Base-by-base conservation (phyloP, 2,329 filamentous ascomycete genomes). In the Alternaria arborescens region DNA sequence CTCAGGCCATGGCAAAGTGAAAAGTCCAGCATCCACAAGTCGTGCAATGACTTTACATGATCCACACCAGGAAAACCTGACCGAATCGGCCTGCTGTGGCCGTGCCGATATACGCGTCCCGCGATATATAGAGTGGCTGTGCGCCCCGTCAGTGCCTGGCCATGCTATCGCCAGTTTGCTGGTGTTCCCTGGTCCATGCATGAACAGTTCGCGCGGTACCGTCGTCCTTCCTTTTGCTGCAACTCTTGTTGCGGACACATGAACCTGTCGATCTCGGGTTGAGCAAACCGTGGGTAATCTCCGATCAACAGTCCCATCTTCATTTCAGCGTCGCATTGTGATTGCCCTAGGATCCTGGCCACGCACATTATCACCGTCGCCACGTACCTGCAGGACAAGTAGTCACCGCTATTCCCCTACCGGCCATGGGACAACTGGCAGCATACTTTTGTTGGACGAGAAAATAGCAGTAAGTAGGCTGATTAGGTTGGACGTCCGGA, bases 1-100 rank as follows among this genome's bases (percentile, higher is more conserved):
- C 62, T 56, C 43, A 18, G 26, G 55, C 46, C 60, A 64, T 60
- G 57, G 66, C 42, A 54, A 53, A 57, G 26, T 57, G 46, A 34
- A 24, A 18, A 40, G 55, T 44, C 59, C 53, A 34, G 58, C 64
- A 60, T 41, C 24, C 41, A 26, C 18, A 36, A 48, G 48, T 34
- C 42, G 22, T 58, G 56, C 41, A 32, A 55, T 58, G 48, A 50
- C 60, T 50, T 63, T 52, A 52, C 41, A 40, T 41, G 66, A 61
- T 65, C 38, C 58, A 48, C 50, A 40, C 51, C 54, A 55, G 54
- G 58, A 34, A 40, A 16, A 38, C 18, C 22, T 42, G 38, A 18
- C 32, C 44, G 30, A 42, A 28, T 20, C 26, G 28, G n/a, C 18
- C 42, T 16, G 36, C 32, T 40, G 50, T 62, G 44, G 43, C 46